Conservation (phyloP, 129 eudicot species). For the Flaveria brownii region DNA sequence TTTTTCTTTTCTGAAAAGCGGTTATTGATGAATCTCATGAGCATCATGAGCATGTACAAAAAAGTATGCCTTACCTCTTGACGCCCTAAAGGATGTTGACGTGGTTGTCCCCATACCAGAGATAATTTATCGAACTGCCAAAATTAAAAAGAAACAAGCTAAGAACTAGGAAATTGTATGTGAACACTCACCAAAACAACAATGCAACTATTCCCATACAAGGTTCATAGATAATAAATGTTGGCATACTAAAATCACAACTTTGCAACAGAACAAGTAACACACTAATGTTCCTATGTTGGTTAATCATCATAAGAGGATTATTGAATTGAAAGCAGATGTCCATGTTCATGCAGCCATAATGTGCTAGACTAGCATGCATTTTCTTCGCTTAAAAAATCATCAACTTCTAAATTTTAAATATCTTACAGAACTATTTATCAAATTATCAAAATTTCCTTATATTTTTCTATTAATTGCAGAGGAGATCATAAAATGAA, state of each 20-base stretch:
- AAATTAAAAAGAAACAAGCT: conserved; percentile 21
- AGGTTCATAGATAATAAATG: conserved; percentile 13
- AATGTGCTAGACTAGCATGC: neutral
- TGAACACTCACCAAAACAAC: conserved; percentile 9
- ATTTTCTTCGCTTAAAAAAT: neutral
- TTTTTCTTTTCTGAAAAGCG: neutral
- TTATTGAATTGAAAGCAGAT: neutral
- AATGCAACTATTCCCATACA: conserved; percentile 2
- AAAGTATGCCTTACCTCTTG: conserved; percentile 61
- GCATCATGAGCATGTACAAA: conserved; percentile 24
- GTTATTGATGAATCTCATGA: conserved; percentile 5
- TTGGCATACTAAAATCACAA: conserved; percentile 1
- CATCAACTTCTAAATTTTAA: neutral
- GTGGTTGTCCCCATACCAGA: conserved; percentile 94
- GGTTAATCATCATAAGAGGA: neutral
- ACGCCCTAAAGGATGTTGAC: conserved; percentile 75
- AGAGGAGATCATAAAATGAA: neutral
- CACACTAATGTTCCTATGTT: neutral
- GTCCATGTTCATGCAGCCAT: neutral
- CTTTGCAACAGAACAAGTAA: neutral
- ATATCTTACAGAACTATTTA: neutral
- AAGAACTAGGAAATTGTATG: conserved; percentile 5
- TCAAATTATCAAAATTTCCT: neutral
- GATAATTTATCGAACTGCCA: conserved; percentile 77
- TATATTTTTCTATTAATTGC: neutral